Conservation (phyloP, 176 grass and related monocot species). For the Aegilops bicornis region DNA sequence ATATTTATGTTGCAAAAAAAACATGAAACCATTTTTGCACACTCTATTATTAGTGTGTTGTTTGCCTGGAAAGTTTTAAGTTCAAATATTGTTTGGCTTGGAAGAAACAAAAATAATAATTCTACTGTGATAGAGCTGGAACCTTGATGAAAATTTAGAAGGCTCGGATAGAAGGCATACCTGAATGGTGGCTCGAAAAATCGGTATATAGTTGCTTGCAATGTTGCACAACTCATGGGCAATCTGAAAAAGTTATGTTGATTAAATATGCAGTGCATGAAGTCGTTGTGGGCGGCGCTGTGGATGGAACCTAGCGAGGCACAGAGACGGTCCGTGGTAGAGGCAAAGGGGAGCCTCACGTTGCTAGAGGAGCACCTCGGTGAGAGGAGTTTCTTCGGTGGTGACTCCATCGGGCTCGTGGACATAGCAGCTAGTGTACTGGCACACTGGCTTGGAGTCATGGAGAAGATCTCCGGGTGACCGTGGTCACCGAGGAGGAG, state of each 20-base stretch:
- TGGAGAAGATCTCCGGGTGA: conserved; percentile 47
- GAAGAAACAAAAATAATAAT: too few species aligned
- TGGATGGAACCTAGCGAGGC: conserved; percentile 28
- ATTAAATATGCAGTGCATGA: conserved; percentile 17
- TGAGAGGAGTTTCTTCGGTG: conserved; percentile 48
- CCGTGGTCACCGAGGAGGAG: conserved; percentile 20
- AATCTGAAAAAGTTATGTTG: background rate
- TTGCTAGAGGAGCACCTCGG: conserved; percentile 35
- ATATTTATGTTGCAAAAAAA: too few species aligned
- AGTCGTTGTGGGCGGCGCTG: conserved; percentile 32
- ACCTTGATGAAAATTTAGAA: too few species aligned
- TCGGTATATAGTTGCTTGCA: too few species aligned
- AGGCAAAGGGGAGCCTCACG: conserved; percentile 32
- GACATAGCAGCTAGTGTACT: conserved; percentile 45
- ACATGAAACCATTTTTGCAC: too few species aligned
- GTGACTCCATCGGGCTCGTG: conserved; percentile 38
- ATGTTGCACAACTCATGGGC: background rate
- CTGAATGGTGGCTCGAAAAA: too few species aligned
- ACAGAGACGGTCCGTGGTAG: conserved; percentile 5
- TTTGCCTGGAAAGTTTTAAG: too few species aligned
- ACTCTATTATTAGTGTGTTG: too few species aligned
- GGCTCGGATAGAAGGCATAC: too few species aligned
- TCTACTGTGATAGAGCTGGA: too few species aligned
- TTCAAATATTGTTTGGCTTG: too few species aligned
- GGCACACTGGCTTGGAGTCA: conserved; percentile 42